Evolutionary conservation across 164 flowering plant genomes (phyloP), one percentile per base, ranked within the genome.

Genomic region (Macadamia tetraphylla): DNA sequence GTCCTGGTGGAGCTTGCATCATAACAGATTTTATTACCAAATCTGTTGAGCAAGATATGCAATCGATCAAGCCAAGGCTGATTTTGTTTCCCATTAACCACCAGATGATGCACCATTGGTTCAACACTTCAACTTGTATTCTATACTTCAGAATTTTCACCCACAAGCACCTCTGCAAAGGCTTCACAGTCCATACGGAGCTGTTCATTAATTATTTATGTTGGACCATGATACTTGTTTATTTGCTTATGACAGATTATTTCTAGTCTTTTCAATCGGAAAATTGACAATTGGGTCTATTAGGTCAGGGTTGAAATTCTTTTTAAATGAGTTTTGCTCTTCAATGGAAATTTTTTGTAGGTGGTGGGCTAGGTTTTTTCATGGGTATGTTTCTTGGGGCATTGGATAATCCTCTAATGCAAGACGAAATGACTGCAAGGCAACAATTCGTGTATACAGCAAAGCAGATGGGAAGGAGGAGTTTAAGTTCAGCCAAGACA

Each of bases 381-480:
- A 87, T 91, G 96, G 98, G 98, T 13, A 53, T 90, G 76, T 84
- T 94, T 76, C 76, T 94, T 5, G 98, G 92, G 61, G 85, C 98
- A 18, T 71, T 91, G 74, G 97, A 94, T 64, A 91, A 78, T 73
- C 97, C 98, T 31, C 13, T 94, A 66, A 81, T 74, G 86, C 90
- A 84, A 76, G 88, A 88, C 2, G 78, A 83, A 71, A 91, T 94
- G 98, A 83, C 84, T 42, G 88, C 76, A 11, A 84, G 73, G 73
- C 91, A 94, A 71, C 94, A 90, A 58, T 81, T 94, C 42, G 65
- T 87, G 63, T 87, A 83, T 72, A 71, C 77, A 0, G 93, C 96
- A 6, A 94, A 86, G 81, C 95, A 90, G 73, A 93, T 93, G 98
- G 95, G 92, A 18, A 72, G 80, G 43, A 83, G 91, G 77, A 89